These are phyloP conservation scores for Colletotrichum sp. DNA, from an alignment of 2,329 filamentous ascomycete genomes.

Conservation along the genomic window DNA sequence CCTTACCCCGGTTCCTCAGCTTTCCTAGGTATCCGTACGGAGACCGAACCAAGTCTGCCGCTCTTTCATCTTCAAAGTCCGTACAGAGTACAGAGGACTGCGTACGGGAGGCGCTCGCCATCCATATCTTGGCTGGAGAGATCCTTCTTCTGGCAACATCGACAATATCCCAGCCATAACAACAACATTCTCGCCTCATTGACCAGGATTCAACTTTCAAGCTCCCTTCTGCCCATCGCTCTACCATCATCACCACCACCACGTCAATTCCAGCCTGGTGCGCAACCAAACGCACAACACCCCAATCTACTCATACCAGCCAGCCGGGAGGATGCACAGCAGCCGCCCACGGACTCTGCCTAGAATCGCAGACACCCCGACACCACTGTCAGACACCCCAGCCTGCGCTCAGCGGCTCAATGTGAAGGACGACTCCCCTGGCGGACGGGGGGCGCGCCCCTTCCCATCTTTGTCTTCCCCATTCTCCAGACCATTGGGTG, in stretches of 20 bases:
- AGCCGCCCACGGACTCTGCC: not conserved
- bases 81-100: not conserved
- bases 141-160: not conserved
- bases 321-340: not conserved
- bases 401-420: not conserved
- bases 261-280: not conserved
- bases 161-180: not conserved
- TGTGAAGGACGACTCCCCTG: not conserved
- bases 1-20: not conserved
- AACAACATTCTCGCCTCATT: not conserved
- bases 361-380: not conserved
- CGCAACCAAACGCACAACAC: not conserved
- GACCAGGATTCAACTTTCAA: not conserved
- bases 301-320: not conserved
- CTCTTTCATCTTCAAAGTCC: not conserved
- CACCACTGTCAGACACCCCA: not conserved
- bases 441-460: not conserved
- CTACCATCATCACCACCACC: not conserved
- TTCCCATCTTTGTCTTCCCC: not conserved
- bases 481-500: conserved; percentile 4
- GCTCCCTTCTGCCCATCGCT: not conserved
- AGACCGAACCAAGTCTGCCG: not conserved
- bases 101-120: not conserved
- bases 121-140: not conserved
- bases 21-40: not conserved